phyloP scores from a whole-genome alignment of 345 rosid genomes.

The Pseudoturritis turrita region DNA sequence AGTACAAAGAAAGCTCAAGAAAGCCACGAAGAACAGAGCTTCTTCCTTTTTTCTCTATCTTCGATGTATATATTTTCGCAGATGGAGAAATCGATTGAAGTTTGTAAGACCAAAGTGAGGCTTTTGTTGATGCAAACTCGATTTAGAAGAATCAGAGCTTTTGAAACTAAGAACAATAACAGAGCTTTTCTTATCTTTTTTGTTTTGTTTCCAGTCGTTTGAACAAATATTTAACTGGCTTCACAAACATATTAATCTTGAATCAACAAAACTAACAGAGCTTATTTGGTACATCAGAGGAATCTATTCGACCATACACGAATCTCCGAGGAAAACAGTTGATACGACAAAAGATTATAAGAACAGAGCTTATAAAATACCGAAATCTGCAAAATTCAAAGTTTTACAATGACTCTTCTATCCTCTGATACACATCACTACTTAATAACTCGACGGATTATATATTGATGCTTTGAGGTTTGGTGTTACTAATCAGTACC shows the following conservation, averaged over 20 bases:
- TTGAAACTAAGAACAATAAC: neutral
- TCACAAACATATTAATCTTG: neutral
- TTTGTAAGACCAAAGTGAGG: slow-evolving; percentile 5
- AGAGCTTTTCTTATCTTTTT: neutral
- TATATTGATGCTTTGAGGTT: neutral
- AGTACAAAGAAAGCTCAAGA: neutral
- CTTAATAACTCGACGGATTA: neutral
- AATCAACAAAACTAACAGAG: neutral
- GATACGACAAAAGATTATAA: neutral
- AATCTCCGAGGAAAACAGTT: neutral
- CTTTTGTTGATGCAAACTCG: slow-evolving; percentile 11
- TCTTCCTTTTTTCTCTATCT: slow-evolving; percentile 16
- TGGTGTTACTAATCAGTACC: slow-evolving; percentile 32
- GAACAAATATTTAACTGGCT: neutral
- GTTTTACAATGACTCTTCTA: neutral
- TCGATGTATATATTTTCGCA: slow-evolving; percentile 31
- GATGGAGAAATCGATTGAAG: slow-evolving; percentile 25
- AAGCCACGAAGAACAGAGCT: neutral
- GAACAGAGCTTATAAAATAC: neutral
- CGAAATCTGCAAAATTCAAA: slow-evolving; percentile 1
- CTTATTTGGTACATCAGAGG: neutral
- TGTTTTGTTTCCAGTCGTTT: neutral
- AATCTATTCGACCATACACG: neutral
- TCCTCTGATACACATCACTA: neutral
- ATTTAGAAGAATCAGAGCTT: neutral